Conservation (phyloP, 164 flowering plant species). For the Sextonia rubra region DNA sequence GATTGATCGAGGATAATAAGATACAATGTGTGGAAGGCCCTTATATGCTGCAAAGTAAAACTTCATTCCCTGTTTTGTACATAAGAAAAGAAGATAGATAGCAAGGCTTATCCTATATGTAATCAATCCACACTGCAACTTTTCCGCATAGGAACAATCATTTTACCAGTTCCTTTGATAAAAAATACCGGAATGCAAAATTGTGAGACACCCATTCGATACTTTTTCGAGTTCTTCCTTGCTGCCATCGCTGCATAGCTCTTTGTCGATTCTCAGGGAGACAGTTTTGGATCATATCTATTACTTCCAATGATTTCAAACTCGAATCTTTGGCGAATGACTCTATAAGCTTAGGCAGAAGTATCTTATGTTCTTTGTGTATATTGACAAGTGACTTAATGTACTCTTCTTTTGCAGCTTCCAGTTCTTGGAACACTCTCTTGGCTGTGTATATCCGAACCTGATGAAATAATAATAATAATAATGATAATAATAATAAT, state of each 20-base stretch:
- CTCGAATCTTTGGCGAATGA: conserved; percentile 69
- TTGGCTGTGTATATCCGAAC: conserved; percentile 83
- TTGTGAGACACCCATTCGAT: conserved; percentile 81
- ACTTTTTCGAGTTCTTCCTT: conserved; percentile 50
- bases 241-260: conserved; percentile 43
- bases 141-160: conserved; percentile 13
- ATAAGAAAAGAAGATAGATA: not conserved
- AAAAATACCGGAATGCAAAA: conserved; percentile 70
- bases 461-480: not conserved
- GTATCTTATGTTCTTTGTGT: conserved; percentile 56
- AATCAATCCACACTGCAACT: not conserved
- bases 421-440: conserved; percentile 70
- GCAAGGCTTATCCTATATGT: not conserved
- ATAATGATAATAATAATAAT: not conserved
- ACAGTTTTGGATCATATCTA: conserved; percentile 58
- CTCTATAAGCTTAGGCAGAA: conserved; percentile 75
- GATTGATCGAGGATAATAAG: conserved; percentile 7
- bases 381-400: conserved; percentile 67
- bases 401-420: conserved; percentile 85
- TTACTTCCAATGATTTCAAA: conserved; percentile 43
- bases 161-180: conserved; percentile 64
- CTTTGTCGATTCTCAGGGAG: conserved; percentile 60
- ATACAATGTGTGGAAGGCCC: conserved; percentile 8
- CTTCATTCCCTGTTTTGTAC: not conserved
- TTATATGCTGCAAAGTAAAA: not conserved